Conservation (phyloP, 257 asterid species). For the Fraxinus pennsylvanica region DNA sequence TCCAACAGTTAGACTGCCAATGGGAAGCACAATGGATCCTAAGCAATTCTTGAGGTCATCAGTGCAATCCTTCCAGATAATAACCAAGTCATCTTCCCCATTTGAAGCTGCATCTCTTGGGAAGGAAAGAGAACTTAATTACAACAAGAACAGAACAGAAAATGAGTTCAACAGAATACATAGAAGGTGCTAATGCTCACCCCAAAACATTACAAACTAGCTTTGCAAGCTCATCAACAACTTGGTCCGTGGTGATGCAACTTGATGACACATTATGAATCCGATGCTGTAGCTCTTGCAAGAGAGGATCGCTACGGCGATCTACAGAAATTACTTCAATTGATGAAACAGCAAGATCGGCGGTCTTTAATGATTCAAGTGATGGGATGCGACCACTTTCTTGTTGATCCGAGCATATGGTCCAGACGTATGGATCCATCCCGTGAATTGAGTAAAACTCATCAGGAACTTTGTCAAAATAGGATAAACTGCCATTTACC, state of each 20-base stretch:
- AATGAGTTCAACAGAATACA: slow-evolving; percentile 11
- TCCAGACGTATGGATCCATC: slow-evolving; percentile 96
- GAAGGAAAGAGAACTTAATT: slow-evolving; percentile 39
- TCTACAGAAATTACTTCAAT: slow-evolving; percentile 83
- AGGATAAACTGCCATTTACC: slow-evolving; percentile 92
- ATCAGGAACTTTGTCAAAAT: slow-evolving; percentile 73
- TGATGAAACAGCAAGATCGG: slow-evolving; percentile 65
- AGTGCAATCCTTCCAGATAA: slow-evolving; percentile 78
- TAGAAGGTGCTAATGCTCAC: slow-evolving; percentile 52
- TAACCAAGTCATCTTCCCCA: slow-evolving; percentile 66
- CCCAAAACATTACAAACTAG: slow-evolving; percentile 91
- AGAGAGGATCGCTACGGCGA: slow-evolving; percentile 66
- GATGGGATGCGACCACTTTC: slow-evolving; percentile 93
- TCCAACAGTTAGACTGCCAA: slow-evolving; percentile 78
- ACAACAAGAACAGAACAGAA: slow-evolving; percentile 22
- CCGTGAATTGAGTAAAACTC: slow-evolving; percentile 87
- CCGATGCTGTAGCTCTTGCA: slow-evolving; percentile 79
- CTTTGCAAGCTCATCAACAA: slow-evolving; percentile 92
- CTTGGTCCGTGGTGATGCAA: slow-evolving; percentile 64
- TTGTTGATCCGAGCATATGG: slow-evolving; percentile 75
- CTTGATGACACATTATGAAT: slow-evolving; percentile 53
- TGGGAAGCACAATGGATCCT: slow-evolving; percentile 79
- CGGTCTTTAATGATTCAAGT: slow-evolving; percentile 67
- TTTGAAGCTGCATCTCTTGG: slow-evolving; percentile 64
- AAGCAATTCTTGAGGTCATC: slow-evolving; percentile 76